Evolutionary conservation across 164 flowering plant genomes (phyloP).

Genomic region (Amborella trichopoda): DNA sequence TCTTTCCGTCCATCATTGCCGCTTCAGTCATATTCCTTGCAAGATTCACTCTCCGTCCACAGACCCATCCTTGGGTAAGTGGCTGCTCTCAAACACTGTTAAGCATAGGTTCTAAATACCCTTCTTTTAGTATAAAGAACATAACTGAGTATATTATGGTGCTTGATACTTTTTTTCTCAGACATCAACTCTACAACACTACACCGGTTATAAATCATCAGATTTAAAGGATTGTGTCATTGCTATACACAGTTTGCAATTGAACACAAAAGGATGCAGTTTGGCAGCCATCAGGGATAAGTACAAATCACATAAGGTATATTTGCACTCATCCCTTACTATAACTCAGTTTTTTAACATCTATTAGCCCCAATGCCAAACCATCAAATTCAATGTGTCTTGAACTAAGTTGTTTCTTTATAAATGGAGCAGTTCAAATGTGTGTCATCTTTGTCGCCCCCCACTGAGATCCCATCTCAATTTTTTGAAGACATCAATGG

Average conservation of each 20-base stretch:
- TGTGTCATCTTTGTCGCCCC: constrained; percentile 34
- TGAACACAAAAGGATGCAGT: constrained; percentile 22
- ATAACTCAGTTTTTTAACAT: neutral
- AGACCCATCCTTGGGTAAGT: constrained; percentile 62
- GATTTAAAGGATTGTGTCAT: constrained; percentile 54
- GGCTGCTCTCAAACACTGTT: neutral
- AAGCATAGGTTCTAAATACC: neutral
- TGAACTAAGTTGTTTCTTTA: neutral
- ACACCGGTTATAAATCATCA: constrained; percentile 40
- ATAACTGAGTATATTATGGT: neutral
- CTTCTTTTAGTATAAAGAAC: neutral
- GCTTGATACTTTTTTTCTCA: constrained; percentile 11
- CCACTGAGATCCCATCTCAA: constrained; percentile 29
- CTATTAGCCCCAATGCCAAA: neutral
- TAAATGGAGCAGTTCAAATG: constrained; percentile 35
- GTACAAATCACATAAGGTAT: constrained; percentile 55
- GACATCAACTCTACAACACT: constrained; percentile 25
- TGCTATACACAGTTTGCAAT: constrained; percentile 45
- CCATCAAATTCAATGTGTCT: no score
- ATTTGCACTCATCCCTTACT: neutral
- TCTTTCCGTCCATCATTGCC: constrained; percentile 70
- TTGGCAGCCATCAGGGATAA: constrained; percentile 43
- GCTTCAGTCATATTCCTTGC: constrained; percentile 61
- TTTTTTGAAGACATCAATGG: constrained; percentile 27
- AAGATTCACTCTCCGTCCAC: constrained; percentile 37